A percentile compares a stretch with the other conserved stretches of the same genome.
Evolutionary conservation across 2,329 filamentous ascomycete species (phyloP).

Genomic region (Emmonsiellopsis sp.): DNA sequence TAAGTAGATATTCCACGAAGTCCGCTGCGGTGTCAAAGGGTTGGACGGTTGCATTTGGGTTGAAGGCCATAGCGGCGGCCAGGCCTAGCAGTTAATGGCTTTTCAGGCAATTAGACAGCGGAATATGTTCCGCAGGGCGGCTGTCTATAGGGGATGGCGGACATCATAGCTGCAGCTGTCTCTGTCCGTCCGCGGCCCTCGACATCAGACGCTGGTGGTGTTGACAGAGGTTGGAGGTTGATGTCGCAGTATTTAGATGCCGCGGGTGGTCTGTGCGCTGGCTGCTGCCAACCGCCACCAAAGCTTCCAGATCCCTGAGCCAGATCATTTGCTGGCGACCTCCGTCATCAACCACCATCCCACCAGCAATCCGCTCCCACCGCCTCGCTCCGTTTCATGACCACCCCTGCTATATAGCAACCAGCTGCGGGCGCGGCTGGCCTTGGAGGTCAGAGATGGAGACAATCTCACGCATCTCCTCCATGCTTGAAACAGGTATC

Average conservation of each 20-base stretch:
- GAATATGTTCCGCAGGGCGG: not conserved
- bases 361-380: not conserved
- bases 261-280: not conserved
- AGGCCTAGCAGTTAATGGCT: not conserved
- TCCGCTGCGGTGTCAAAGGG: constrained; percentile 43
- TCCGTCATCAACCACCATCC: not conserved
- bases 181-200: not conserved
- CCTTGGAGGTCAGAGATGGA: constrained; percentile 56
- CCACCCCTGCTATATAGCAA: not conserved
- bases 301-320: not conserved
- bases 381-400: not conserved
- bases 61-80: not conserved
- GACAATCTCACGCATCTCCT: constrained; percentile 88
- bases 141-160: not conserved
- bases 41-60: constrained; percentile 14
- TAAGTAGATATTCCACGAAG: constrained; percentile 56
- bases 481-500: constrained; percentile 84
- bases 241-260: not conserved
- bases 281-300: not conserved
- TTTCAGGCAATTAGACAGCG: not conserved
- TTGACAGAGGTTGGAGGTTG: not conserved
- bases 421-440: not conserved
- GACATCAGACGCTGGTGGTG: not conserved
- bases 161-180: not conserved
- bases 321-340: not conserved